These are phyloP conservation scores for Xylariaceae sp. DNA, from an alignment of 2,329 filamentous ascomycete species.

Conservation along the genomic window DNA sequence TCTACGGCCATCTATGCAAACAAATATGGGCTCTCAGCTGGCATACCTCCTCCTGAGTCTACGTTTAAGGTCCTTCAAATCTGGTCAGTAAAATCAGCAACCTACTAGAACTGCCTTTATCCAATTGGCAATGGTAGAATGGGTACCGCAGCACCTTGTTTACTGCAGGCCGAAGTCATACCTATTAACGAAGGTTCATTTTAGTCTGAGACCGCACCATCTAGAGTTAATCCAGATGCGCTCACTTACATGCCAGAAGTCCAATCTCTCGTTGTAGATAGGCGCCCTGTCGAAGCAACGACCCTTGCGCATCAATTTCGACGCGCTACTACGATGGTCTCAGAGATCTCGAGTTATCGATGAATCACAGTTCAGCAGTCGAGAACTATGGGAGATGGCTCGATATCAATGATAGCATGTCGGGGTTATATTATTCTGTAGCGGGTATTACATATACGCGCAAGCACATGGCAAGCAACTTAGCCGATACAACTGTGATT, in stretches of 20 bases:
- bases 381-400: slow-evolving; percentile 1
- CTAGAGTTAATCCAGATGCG: slow-evolving; percentile 6
- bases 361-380: slow-evolving; percentile 1
- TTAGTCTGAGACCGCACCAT: neutral
- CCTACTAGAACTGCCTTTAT: neutral
- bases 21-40: neutral
- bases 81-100: neutral
- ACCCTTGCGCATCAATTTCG: neutral
- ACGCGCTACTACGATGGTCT: slow-evolving; percentile 8
- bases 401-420: neutral
- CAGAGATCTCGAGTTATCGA: neutral
- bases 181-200: slow-evolving; percentile 13
- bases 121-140: slow-evolving; percentile 3
- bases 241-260: neutral
- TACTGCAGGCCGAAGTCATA: neutral
- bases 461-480: slow-evolving; percentile 51
- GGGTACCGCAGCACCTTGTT: neutral
- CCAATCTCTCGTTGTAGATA: neutral
- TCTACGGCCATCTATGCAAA: neutral
- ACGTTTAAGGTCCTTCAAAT: neutral
- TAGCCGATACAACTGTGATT: slow-evolving; percentile 49
- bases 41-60: neutral
- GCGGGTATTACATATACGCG: slow-evolving; percentile 35
- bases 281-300: neutral
- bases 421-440: neutral